phyloP scores from a whole-genome alignment of 1,284 basidiomycete genomes.

The Ganoderma lingzhi region DNA sequence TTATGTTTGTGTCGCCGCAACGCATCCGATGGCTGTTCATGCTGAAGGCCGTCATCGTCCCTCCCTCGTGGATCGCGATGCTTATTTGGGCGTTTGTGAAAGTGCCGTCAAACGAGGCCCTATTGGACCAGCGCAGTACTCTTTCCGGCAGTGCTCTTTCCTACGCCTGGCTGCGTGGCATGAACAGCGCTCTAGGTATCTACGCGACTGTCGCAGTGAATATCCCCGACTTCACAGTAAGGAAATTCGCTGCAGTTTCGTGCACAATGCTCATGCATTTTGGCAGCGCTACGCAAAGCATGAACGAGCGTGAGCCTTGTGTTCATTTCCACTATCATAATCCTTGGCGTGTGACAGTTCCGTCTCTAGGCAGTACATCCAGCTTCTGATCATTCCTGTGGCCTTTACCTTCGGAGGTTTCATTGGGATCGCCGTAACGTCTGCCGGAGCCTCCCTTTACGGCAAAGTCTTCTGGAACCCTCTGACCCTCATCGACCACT shows the following conservation, averaged over 20 bases:
- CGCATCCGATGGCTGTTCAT: slow-evolving; percentile 79
- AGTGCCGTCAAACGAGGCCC: slow-evolving; percentile 61
- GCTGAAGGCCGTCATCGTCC: slow-evolving; percentile 72
- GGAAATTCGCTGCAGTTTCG: slow-evolving; percentile 20
- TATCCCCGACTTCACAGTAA: slow-evolving; percentile 76
- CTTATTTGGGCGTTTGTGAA: slow-evolving; percentile 78
- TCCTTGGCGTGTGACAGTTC: not conserved
- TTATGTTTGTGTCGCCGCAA: slow-evolving; percentile 80
- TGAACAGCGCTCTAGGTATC: slow-evolving; percentile 75
- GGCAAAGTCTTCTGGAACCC: slow-evolving; percentile 59
- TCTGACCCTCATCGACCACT: slow-evolving; percentile 64
- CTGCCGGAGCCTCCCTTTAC: slow-evolving; percentile 68
- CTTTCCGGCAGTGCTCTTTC: slow-evolving; percentile 60
- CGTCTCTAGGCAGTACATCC: slow-evolving; percentile 61
- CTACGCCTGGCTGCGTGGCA: slow-evolving; percentile 76
- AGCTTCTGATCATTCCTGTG: slow-evolving; percentile 73
- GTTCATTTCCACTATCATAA: not conserved
- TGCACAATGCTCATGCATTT: not conserved
- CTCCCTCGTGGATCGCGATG: slow-evolving; percentile 73
- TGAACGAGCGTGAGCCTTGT: slow-evolving; percentile 48
- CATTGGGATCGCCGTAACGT: slow-evolving; percentile 73
- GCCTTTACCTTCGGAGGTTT: slow-evolving; percentile 68
- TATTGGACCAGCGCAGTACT: slow-evolving; percentile 54
- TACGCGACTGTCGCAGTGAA: slow-evolving; percentile 77
- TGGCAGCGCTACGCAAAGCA: slow-evolving; percentile 66